Evolutionary conservation across 306 rosid genomes (phyloP).

Genomic region (Fragaria nilgerrensis): DNA sequence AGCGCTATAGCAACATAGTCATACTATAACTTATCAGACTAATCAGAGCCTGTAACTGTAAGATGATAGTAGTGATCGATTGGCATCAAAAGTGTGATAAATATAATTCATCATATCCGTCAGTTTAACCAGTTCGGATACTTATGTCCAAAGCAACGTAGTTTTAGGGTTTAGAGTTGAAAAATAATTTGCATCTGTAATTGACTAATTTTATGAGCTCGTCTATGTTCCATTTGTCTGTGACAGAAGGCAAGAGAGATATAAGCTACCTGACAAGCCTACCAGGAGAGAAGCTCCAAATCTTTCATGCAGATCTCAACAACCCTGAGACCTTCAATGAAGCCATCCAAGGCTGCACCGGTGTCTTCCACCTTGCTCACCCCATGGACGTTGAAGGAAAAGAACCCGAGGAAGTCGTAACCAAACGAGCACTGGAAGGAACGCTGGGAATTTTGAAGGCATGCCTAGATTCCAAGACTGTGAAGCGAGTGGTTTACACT

Average conservation of each 20-base stretch:
- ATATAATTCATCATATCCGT: too few species aligned
- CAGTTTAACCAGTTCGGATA: too few species aligned
- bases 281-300: constrained; percentile 32
- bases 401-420: constrained; percentile 47
- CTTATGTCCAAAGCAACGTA: background rate
- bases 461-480: constrained; percentile 36
- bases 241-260: constrained; percentile 30
- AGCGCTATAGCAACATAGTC: too few species aligned
- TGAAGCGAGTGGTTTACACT: constrained; percentile 61
- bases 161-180: background rate
- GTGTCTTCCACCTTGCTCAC: constrained; percentile 52
- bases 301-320: constrained; percentile 41
- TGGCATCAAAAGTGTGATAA: too few species aligned
- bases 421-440: constrained; percentile 45
- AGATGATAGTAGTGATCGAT: too few species aligned
- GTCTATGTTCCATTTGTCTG: background rate
- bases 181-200: background rate
- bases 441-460: constrained; percentile 52
- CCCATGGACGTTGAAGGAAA: constrained; percentile 35
- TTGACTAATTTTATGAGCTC: background rate
- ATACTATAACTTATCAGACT: too few species aligned
- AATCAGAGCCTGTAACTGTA: too few species aligned
- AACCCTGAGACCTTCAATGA: constrained; percentile 28
- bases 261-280: constrained; percentile 43
- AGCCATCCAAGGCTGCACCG: constrained; percentile 43